phyloP scores from a whole-genome alignment of 768 basidiomycete genomes.

The Lenzites betulinus region DNA sequence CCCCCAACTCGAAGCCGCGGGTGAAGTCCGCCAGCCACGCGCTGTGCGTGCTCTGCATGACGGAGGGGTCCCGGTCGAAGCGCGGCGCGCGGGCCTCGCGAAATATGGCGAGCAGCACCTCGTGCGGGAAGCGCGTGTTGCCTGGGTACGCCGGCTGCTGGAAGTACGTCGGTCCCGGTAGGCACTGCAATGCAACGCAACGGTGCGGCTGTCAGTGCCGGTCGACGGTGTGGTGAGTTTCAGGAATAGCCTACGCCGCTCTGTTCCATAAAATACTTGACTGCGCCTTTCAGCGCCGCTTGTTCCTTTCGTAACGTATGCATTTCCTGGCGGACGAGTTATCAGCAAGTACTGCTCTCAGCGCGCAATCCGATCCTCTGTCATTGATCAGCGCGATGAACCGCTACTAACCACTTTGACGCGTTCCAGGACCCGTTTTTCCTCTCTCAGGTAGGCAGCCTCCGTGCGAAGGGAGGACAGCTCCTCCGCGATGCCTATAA shows the following conservation, averaged over 20 bases:
- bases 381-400: neutral
- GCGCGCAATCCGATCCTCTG: neutral
- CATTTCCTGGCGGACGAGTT: neutral
- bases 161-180: neutral
- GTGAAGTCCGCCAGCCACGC: neutral
- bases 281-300: neutral
- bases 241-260: neutral
- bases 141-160: neutral
- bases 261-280: conserved; percentile 3
- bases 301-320: neutral
- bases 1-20: neutral
- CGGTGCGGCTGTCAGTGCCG: neutral
- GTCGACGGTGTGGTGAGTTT: neutral
- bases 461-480: neutral
- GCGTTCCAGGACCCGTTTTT: neutral
- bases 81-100: neutral
- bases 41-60: neutral
- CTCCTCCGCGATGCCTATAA: conserved; percentile 2
- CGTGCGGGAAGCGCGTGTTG: neutral
- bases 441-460: neutral
- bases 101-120: conserved; percentile 8
- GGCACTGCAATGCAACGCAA: neutral
- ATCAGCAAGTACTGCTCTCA: too few species aligned
- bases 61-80: conserved; percentile 1
- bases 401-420: neutral